Evolutionary conservation across 345 rosid genomes (phyloP), one percentile per base, ranked within the genome.

Genomic region (Draba incana): DNA sequence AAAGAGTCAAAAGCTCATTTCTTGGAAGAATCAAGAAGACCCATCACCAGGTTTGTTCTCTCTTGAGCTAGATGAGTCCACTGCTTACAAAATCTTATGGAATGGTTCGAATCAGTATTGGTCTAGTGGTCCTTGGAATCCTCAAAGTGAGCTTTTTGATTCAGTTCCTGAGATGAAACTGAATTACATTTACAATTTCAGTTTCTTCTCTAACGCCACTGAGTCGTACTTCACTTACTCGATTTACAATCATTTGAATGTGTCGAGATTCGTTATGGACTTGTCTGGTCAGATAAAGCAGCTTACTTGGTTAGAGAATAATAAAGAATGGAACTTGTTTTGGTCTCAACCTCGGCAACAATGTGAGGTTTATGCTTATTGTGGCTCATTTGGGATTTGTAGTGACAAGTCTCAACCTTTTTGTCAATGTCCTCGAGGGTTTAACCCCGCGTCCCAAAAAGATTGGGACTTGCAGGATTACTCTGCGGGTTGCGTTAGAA

Each of bases 11-110:
- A 66, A 47, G 24, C 84, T 92, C 13, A 68, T 75, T 10, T 92
- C 90, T 1, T 92, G 90, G 96, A 89, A 75, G 69, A 89, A 65
- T 70, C 8, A 1, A 0, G 85, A 82, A 4, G 87, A 92, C 64
- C 92, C 96, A 10, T 76, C 92, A 8, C 82, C 82, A 4, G 98
- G 98, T 66, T 84, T 81, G 51, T 92, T 82, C 79, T 84, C 98
- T 43, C 83, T 89, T 4, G 85, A 81, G 82, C 75, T 87, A 1
- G 63, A 65, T 37, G 82, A 78, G 28, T 76, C 77, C 44, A 84
- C 82, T 35, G 80, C 82, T 61, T 89, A 89, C 76, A 61, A 51
- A 12, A 79, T 84, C 38, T 42, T 64, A 10, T 79, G 92, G 92
- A 89, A 92, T 39, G 38, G 51, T 59, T 60, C 95, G 5, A 48